phyloP scores from a whole-genome alignment of 2,329 filamentous ascomycete genomes.

The Podosphaera xanthii region DNA sequence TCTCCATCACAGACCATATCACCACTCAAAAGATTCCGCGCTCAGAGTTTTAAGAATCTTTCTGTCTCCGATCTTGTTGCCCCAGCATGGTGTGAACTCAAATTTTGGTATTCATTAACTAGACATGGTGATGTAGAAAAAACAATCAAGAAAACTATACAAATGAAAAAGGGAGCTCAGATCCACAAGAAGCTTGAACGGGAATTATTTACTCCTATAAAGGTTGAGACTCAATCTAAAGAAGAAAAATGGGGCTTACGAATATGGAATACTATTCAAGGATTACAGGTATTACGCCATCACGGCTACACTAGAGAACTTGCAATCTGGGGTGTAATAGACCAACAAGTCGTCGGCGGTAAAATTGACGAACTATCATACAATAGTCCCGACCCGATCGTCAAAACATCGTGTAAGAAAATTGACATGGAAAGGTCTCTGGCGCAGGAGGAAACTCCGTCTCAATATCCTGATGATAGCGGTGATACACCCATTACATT shows the following conservation, averaged over 20 bases:
- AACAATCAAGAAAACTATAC: slow-evolving; percentile 30
- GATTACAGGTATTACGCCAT: slow-evolving; percentile 48
- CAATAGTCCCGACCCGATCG: slow-evolving; percentile 47
- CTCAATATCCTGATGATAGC: slow-evolving; percentile 8
- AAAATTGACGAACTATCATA: slow-evolving; percentile 73
- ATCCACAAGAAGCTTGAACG: slow-evolving; percentile 72
- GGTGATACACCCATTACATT: slow-evolving; percentile 7
- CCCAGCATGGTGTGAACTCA: slow-evolving; percentile 87
- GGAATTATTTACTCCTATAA: slow-evolving; percentile 57
- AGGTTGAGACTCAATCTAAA: slow-evolving; percentile 45
- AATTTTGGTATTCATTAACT: slow-evolving; percentile 73
- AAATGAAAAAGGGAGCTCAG: slow-evolving; percentile 63
- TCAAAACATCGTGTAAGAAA: slow-evolving; percentile 24
- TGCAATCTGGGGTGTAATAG: slow-evolving; percentile 65
- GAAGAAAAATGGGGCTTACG: slow-evolving; percentile 67
- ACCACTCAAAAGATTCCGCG: slow-evolving; percentile 59
- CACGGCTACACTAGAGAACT: slow-evolving; percentile 53
- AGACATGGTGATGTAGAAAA: slow-evolving; percentile 48
- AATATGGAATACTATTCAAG: slow-evolving; percentile 82
- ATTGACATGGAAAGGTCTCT: background rate
- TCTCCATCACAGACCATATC: slow-evolving; percentile 24
- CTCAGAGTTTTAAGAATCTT: slow-evolving; percentile 52
- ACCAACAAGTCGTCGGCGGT: slow-evolving; percentile 67
- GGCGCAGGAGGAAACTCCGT: slow-evolving; percentile 17
- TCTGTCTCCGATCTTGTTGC: slow-evolving; percentile 75